Evolutionary conservation across 2,329 filamentous ascomycete genomes (phyloP), one percentile per base, ranked within the genome.

Genomic region (Podosphaera xanthii): DNA sequence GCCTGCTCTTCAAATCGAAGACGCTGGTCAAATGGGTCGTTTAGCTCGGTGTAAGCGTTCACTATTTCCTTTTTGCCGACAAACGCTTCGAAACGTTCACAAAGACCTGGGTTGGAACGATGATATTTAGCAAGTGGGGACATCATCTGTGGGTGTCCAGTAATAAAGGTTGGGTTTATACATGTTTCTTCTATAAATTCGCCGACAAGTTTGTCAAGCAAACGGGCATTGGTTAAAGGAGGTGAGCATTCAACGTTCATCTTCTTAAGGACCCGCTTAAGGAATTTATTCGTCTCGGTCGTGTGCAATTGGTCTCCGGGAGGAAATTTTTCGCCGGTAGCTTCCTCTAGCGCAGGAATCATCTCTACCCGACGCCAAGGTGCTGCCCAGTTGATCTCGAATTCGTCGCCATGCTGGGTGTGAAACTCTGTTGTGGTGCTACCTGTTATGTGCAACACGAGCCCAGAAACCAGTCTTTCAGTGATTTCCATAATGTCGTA

Each of bases 21-120:
- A 62, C 92, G 82, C 76, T 98, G 92, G 72, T 96, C 90, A 68
- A 94, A 91, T 60, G 91, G 89, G 68, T 96, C 87, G 77, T 94
- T 94, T 79, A 98, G 83, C 81, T 98, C 92, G 46, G 91, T 97
- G 75, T 96, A 77, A 4, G 90, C 90, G 69, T 98, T 97, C 68
- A 84, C 85, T 65, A 97, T 96, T 71, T 97, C 91, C 80, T 92
- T 94, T 78, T 89, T 94, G 77, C 85, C 89, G 53, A 96, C 92
- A 65, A 98, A 98, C 9, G 87, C 90, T 74, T 98, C 92, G 72
- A 97, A 97, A 59, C 92, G 86, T 76, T 98, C 92, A 71, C 89
- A 96, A 40, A 98, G 80, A 67, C 91, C 92, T 58, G 84, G 79
- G 63, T 81, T 80, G 54, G 77, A 74, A 64, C 92, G 86, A 73